Conservation (phyloP, 768 basidiomycete genomes). For the Mycena vitilis region DNA sequence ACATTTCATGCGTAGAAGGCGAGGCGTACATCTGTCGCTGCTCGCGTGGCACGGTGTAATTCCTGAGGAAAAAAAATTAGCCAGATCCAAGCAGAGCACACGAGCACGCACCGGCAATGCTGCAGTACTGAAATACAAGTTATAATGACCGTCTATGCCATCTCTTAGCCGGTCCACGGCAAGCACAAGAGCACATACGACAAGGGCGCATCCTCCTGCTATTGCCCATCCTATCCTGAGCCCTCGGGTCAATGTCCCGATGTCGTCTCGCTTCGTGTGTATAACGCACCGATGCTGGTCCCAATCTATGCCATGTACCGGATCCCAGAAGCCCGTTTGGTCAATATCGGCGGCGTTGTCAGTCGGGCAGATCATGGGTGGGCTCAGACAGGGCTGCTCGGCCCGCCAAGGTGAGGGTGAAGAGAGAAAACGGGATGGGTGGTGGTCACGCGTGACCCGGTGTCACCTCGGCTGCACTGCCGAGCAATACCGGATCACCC, state of each 20-base stretch:
- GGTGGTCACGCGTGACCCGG: conserved; percentile 5
- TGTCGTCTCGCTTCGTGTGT: background rate
- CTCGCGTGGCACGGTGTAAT: conserved; percentile 76
- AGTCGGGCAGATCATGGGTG: conserved; percentile 52
- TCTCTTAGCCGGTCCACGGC: background rate
- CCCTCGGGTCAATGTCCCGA: conserved; percentile 20
- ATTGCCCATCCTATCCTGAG: conserved; percentile 82
- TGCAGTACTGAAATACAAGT: conserved; percentile 27
- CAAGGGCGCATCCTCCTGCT: conserved; percentile 67
- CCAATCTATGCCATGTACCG: conserved; percentile 62
- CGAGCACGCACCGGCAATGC: conserved; percentile 17
- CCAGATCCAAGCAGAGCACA: background rate
- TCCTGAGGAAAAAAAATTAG: conserved; percentile 51
- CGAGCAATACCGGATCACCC: too few relatives aligned
- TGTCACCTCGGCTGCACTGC: background rate
- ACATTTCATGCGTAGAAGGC: background rate
- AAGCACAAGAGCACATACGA: conserved; percentile 50
- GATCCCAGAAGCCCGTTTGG: conserved; percentile 73
- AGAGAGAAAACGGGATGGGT: background rate
- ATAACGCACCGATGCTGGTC: conserved; percentile 43
- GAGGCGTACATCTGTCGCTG: conserved; percentile 80
- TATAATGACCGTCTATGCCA: conserved; percentile 25
- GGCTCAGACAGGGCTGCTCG: background rate
- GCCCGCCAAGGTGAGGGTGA: background rate
- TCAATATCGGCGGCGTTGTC: conserved; percentile 63